These are phyloP conservation scores for Chalciporus piperatus DNA, from an alignment of 768 basidiomycete species.

Conservation along the genomic window DNA sequence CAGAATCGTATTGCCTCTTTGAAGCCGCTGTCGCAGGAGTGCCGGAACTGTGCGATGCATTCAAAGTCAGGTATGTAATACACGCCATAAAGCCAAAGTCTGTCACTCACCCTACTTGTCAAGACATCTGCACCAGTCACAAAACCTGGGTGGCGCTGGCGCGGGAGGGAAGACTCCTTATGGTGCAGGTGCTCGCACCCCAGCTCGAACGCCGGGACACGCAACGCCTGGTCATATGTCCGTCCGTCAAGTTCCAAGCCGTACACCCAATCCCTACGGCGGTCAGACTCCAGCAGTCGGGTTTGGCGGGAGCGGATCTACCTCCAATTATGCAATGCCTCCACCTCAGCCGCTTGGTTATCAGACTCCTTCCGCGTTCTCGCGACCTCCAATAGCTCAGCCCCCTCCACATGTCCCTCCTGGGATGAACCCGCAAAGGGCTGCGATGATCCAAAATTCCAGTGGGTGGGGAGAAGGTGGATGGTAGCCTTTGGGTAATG, in stretches of 20 bases:
- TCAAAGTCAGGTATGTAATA: constrained; percentile 74
- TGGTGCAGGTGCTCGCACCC: constrained; percentile 70
- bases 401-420: constrained; percentile 47
- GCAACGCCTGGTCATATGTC: constrained; percentile 82
- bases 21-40: constrained; percentile 90
- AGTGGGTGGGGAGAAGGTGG: constrained; percentile 36
- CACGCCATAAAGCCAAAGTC: neutral
- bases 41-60: constrained; percentile 92
- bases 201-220: constrained; percentile 68
- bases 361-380: constrained; percentile 35
- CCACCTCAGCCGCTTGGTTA: constrained; percentile 40
- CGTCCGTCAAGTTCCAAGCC: constrained; percentile 58
- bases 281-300: constrained; percentile 36
- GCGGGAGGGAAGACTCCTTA: constrained; percentile 80
- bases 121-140: constrained; percentile 79
- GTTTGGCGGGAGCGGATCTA: constrained; percentile 27
- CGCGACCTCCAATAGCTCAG: constrained; percentile 42
- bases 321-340: constrained; percentile 28
- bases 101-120: constrained; percentile 9
- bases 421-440: constrained; percentile 65
- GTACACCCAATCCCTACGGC: constrained; percentile 81
- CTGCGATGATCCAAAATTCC: constrained; percentile 59
- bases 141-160: constrained; percentile 50
- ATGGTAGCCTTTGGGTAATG: constrained; percentile 25
- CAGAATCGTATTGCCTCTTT: constrained; percentile 86